These are phyloP conservation scores for Diaporthe sp. DNA, from an alignment of 2,329 filamentous ascomycete species.

Conservation along the genomic window DNA sequence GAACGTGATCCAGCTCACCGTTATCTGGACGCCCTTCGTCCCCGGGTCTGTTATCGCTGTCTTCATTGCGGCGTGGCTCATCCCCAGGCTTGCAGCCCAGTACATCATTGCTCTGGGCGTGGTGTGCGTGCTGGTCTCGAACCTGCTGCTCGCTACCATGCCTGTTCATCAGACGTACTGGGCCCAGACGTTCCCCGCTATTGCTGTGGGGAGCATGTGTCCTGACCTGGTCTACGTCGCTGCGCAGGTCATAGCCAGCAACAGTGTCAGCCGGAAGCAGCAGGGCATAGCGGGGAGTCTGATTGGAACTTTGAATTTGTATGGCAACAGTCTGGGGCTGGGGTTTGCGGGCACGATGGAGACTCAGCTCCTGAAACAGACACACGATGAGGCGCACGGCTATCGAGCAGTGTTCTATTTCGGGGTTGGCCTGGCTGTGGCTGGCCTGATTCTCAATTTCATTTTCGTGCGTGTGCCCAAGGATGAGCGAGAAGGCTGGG, in stretches of 20 bases:
- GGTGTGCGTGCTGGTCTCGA: conserved; percentile 46
- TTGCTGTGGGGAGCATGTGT: conserved; percentile 50
- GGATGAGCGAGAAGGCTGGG: conserved; percentile 53
- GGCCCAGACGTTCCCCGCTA: conserved; percentile 56
- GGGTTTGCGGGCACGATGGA: conserved; percentile 53
- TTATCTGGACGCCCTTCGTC: conserved; percentile 56
- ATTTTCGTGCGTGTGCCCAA: conserved; percentile 56
- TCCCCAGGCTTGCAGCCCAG: conserved; percentile 60
- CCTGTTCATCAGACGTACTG: conserved; percentile 59
- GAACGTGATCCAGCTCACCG: conserved; percentile 54
- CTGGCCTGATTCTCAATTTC: conserved; percentile 51
- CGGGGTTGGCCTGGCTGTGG: conserved; percentile 50
- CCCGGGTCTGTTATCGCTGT: conserved; percentile 54
- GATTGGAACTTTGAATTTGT: conserved; percentile 55
- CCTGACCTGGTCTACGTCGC: conserved; percentile 64
- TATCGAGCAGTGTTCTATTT: conserved; percentile 57
- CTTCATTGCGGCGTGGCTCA: conserved; percentile 57
- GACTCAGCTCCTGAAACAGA: conserved; percentile 37
- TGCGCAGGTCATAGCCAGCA: conserved; percentile 66
- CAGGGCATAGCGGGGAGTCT: conserved; percentile 65
- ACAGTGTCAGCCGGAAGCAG: conserved; percentile 59
- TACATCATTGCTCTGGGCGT: conserved; percentile 61
- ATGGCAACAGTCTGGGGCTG: conserved; percentile 49
- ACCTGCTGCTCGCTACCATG: conserved; percentile 57
- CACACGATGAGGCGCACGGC: conserved; percentile 46